Base-by-base conservation (phyloP, 805 yeast genomes). In the Nakazawaea laoshanensis region DNA sequence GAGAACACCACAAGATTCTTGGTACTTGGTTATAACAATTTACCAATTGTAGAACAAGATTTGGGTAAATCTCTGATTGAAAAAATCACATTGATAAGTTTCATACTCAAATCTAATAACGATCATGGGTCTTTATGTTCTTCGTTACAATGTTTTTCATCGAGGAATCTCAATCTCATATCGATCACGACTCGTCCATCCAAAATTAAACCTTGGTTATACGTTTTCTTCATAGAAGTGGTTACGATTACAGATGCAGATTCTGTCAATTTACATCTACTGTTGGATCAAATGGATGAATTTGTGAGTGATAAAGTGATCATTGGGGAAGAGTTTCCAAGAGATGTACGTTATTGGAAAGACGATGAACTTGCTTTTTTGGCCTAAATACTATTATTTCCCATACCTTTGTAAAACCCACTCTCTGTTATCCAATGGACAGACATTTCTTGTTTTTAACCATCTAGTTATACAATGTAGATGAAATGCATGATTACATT, bases 401-500 rank as follows among this genome's bases (percentile, higher is more conserved):
- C 39, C 39, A 19, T 36, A 36, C 12, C 39, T 30, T 19, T 31
- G 39, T 19, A 54, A 65, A 12, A 61, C 59, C 97, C 98, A 89
- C 36, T 84, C 94, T 47, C 83, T 77, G 58, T 83, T 88, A 61
- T 89, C 97, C 53, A 92, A 67, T 1, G 99, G 99, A 67, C 99
- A 92, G 15, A 87, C 95, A 41, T 88, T 85, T 61, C 98, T 78
- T 11, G 95, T 84, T 56, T 81, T 81, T 45, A 89, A 73, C 98
- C 98, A 92, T 46, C 95, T 74, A 31, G 86, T 76, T 45, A 92
- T 92, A 59, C 99, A 92, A 61, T 92, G 99, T 59, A 87, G 66
- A 53, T 92, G 99, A 71, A 92, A 92, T n/a, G 96, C 95, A 54
- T 92, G 99, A 38, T 86, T 88, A 61, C 99, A 92, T 29, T 74